phyloP scores from a whole-genome alignment of 176 grass and related monocot species.

The Alopecurus myosuroides region DNA sequence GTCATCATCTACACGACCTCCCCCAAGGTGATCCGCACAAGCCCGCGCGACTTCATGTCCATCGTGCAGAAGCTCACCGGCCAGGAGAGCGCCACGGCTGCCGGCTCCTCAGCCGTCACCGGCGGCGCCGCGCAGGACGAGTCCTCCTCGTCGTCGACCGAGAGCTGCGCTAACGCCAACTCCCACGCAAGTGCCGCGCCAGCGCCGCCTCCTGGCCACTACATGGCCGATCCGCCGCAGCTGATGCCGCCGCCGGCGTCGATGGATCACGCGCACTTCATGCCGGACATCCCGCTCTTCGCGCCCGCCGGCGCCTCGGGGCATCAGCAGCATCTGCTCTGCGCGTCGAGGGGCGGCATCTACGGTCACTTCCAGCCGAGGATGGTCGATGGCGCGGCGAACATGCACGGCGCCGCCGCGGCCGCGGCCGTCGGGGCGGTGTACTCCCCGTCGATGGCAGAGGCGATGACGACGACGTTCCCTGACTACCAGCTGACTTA shows the following conservation, averaged over 20 bases:
- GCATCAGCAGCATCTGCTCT: slow-evolving; percentile 15
- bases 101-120: neutral
- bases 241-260: slow-evolving; percentile 23
- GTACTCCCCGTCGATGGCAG: slow-evolving; percentile 42
- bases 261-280: slow-evolving; percentile 21
- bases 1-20: slow-evolving; percentile 72
- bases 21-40: slow-evolving; percentile 66
- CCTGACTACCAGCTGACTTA: neutral
- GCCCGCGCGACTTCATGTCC: slow-evolving; percentile 56
- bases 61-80: slow-evolving; percentile 79
- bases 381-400: slow-evolving; percentile 7
- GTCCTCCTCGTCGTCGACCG: slow-evolving; percentile 41
- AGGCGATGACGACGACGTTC: slow-evolving; percentile 15
- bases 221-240: slow-evolving; percentile 6
- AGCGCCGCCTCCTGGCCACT: neutral
- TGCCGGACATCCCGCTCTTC: slow-evolving; percentile 46
- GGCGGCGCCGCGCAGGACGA: slow-evolving; percentile 26
- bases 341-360: slow-evolving; percentile 23
- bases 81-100: slow-evolving; percentile 10
- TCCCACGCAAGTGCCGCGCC: neutral
- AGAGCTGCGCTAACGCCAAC: slow-evolving; percentile 28
- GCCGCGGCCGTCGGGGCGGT: neutral
- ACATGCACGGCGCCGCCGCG: slow-evolving; percentile 4
- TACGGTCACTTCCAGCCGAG: slow-evolving; percentile 17
- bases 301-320: neutral